These are phyloP conservation scores for Spergularia bocconei DNA, from an alignment of 148 eudicot species.

Conservation along the genomic window DNA sequence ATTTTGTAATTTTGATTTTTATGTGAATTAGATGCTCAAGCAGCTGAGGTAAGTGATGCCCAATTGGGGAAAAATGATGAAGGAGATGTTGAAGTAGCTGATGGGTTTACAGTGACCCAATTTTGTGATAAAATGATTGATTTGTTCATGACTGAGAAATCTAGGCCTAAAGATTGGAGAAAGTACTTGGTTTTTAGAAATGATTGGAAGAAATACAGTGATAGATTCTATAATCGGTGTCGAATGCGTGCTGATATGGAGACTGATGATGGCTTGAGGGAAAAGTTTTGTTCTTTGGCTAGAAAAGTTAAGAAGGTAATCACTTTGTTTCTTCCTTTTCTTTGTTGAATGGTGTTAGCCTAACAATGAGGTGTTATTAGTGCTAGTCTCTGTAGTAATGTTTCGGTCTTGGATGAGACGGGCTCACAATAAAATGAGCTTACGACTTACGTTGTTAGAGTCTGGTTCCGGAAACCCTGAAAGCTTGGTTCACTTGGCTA, in stretches of 20 bases:
- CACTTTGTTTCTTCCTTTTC: not conserved
- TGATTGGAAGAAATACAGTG: constrained; percentile 86
- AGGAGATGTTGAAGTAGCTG: constrained; percentile 61
- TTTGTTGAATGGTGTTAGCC: not conserved
- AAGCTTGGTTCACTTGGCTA: not conserved
- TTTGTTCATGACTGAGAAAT: constrained; percentile 78
- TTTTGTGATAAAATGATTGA: constrained; percentile 88
- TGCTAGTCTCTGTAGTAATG: not conserved
- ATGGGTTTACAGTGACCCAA: constrained; percentile 82
- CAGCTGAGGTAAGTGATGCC: constrained; percentile 25
- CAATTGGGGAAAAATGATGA: constrained; percentile 37
- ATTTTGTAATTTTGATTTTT: not conserved
- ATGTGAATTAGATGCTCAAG: constrained; percentile 20
- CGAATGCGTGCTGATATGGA: constrained; percentile 50
- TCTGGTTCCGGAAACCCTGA: not conserved
- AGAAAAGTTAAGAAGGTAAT: constrained; percentile 76
- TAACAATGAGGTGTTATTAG: not conserved
- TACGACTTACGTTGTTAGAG: not conserved
- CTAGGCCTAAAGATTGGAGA: constrained; percentile 83
- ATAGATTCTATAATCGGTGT: constrained; percentile 68
- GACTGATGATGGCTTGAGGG: constrained; percentile 55
- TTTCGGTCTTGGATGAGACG: not conserved
- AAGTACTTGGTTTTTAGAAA: constrained; percentile 77
- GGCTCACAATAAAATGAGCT: not conserved
- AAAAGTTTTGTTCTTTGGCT: constrained; percentile 46